Base-by-base conservation (phyloP, 768 basidiomycete species). In the Russula vinacea region DNA sequence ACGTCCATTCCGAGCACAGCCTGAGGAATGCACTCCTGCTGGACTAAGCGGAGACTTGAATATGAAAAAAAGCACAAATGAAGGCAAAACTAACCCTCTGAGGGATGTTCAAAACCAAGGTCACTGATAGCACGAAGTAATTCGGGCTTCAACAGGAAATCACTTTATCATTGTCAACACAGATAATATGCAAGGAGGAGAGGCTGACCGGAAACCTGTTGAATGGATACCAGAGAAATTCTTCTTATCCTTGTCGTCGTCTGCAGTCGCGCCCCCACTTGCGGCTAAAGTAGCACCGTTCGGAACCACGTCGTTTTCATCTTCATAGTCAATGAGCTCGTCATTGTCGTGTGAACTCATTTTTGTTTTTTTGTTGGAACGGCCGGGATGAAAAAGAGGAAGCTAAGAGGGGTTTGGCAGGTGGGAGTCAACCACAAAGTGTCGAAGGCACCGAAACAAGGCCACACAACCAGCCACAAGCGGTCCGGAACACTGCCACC, bases 11-110 rank as follows among this genome's bases (percentile, higher is more conserved):
- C 97, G 59, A 99, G 83, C 70, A 99, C 97, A 62, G 97, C 96
- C 79, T 99, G 97, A 51, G 97, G 97, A 71, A 99, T 98, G 77
- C 97, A 98, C 81, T 99, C 97, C 81, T 99, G 97, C 80, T 99
- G 97, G 68, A 99, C 97, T 98, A 45, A 51, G 33, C 42, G 60
- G 47, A 29, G 11, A 60, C 4, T 44, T 52, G 65, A 62, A 51
- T 52, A 57, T 19, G 39, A 2, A 10, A 42, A 29, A 39, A 51
- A 7, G 26, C 44, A n/a, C 24, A 14, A 45, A 29, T 33, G 6
- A 55, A 9, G 6, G 55, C 6, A 32, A 10, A 59, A 65, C 79
- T 62, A 70, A 97, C 97, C 97, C 84, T 99, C 97, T 56, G 96
- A 98, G 60, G 97, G 97, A 78, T 99, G 97, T 77, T 99, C 97